Conservation (phyloP, 495 filamentous ascomycete species). For the Symbiotaphrina buchneri region DNA sequence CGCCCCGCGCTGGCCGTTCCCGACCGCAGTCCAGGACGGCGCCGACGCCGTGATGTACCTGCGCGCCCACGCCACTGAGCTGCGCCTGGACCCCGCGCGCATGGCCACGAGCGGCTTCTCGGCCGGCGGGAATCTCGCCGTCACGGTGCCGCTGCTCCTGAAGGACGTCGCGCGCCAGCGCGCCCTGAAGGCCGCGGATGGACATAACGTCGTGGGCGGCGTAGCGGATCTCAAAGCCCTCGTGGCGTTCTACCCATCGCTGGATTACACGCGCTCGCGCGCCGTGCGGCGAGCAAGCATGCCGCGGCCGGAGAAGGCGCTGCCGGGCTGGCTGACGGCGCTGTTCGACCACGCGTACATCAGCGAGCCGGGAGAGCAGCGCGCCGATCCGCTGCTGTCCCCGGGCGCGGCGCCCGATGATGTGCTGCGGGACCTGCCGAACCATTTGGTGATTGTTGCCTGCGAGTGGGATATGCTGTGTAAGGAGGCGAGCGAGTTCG, state of each 20-base stretch:
- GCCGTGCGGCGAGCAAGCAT: constrained; percentile 45
- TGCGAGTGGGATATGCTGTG: constrained; percentile 89
- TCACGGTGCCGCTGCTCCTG: constrained; percentile 57
- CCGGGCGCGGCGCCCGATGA: neutral
- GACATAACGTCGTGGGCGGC: constrained; percentile 2
- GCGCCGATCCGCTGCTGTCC: neutral
- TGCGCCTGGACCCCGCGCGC: constrained; percentile 30
- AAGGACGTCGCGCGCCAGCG: constrained; percentile 13
- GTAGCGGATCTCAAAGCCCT: constrained; percentile 13
- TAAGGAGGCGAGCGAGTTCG: constrained; percentile 47
- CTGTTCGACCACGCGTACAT: neutral
- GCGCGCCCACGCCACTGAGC: constrained; percentile 15
- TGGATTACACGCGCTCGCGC: constrained; percentile 60
- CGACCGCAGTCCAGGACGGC: constrained; percentile 21
- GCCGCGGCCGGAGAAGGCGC: constrained; percentile 40
- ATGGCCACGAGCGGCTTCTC: constrained; percentile 71
- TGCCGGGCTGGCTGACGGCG: constrained; percentile 49
- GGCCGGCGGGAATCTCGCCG: constrained; percentile 66
- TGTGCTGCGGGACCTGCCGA: constrained; percentile 18
- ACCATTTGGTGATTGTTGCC: constrained; percentile 44
- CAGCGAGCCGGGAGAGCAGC: neutral
- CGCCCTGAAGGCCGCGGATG: neutral
- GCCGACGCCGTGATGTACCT: constrained; percentile 18
- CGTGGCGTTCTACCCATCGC: constrained; percentile 65
- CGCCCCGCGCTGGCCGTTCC: constrained; percentile 18